These are phyloP conservation scores for Jatropha multifida DNA, from an alignment of 441 rosid species.

Conservation along the genomic window DNA sequence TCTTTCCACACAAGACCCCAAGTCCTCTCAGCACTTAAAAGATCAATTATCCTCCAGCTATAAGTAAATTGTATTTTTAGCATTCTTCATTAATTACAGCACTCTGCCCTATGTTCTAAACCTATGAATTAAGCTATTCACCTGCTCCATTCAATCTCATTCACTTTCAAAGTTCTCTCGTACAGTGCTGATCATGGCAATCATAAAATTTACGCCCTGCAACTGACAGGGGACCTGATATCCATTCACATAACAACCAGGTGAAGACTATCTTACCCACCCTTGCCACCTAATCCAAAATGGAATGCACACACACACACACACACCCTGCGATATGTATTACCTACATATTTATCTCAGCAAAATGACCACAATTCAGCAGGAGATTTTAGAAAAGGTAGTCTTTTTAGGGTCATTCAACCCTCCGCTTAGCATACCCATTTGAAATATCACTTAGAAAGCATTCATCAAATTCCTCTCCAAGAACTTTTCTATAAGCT, in stretches of 20 bases:
- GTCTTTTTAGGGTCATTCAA: too few species aligned
- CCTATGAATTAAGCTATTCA: background rate
- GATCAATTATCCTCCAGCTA: background rate
- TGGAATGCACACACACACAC: background rate
- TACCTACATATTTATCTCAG: background rate
- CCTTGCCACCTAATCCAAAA: conserved; percentile 9
- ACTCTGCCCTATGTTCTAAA: background rate
- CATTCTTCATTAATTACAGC: too few species aligned
- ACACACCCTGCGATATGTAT: background rate
- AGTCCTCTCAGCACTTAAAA: background rate
- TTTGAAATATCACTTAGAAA: background rate
- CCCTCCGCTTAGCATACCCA: too few species aligned
- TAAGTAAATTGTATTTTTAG: background rate
- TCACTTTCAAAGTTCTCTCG: background rate
- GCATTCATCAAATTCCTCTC: background rate
- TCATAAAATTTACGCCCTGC: too few species aligned
- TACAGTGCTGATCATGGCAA: too few species aligned
- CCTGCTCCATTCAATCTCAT: conserved; percentile 1
- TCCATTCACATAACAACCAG: background rate
- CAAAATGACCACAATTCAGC: too few species aligned
- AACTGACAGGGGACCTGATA: background rate
- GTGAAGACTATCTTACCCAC: background rate
- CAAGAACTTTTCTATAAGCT: background rate
- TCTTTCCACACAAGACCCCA: background rate
- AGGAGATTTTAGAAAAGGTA: too few species aligned